A percentile compares a stretch with the other conserved stretches of the same genome.
Conservation (phyloP, 2,329 filamentous ascomycete genomes). For the Calonectria pseudoturangicola region DNA sequence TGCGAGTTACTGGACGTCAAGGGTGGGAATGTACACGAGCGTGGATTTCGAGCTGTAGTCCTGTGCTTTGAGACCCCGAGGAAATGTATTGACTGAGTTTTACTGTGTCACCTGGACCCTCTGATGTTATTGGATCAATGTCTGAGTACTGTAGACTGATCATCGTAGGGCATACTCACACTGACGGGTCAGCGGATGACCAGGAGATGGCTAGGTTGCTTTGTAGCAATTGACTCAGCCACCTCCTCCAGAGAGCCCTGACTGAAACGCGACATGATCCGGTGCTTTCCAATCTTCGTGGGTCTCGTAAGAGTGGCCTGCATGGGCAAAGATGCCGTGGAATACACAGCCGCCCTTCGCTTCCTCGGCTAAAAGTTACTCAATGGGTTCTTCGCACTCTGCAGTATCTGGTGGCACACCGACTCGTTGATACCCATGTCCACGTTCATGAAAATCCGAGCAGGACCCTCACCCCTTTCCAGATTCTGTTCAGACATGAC, state of each 20-base stretch:
- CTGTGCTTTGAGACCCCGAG: constrained; percentile 60
- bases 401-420: constrained; percentile 74
- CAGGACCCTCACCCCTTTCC: constrained; percentile 64
- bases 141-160: constrained; percentile 26
- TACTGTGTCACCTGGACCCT: constrained; percentile 55
- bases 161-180: constrained; percentile 23
- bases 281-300: constrained; percentile 74
- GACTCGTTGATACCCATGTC: constrained; percentile 81
- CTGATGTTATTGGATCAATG: background rate
- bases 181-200: constrained; percentile 20
- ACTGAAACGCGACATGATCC: constrained; percentile 66
- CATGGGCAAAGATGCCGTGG: constrained; percentile 82
- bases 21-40: constrained; percentile 82
- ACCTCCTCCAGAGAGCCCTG: constrained; percentile 23
- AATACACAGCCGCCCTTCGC: constrained; percentile 59
- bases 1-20: constrained; percentile 85
- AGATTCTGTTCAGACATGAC: constrained; percentile 62
- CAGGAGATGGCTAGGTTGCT: constrained; percentile 3
- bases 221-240: constrained; percentile 14
- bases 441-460: constrained; percentile 81
- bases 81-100: constrained; percentile 61
- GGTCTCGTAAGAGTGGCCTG: constrained; percentile 81
- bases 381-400: constrained; percentile 67
- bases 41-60: constrained; percentile 78
- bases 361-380: constrained; percentile 62